Conservation (phyloP, 163 green algal species). For the Volvox carteri region DNA sequence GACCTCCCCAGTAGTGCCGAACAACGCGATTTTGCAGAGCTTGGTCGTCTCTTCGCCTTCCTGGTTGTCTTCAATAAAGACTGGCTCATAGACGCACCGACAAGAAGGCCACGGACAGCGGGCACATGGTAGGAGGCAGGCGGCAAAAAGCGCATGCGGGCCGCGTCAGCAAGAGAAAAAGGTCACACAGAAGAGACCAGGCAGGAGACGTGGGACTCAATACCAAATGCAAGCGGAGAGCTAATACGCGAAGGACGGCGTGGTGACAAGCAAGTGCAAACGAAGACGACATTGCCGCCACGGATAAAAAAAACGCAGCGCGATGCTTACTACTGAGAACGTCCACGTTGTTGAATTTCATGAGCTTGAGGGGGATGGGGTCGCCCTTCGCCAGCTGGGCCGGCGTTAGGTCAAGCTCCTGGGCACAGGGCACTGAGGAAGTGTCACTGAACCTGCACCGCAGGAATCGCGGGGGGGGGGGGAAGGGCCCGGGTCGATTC, state of each 20-base stretch:
- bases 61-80: conserved; percentile 75
- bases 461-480: background rate
- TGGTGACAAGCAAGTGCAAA: too few species aligned
- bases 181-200: too few species aligned
- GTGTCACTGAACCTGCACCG: conserved; percentile 39
- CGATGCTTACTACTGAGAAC: conserved; percentile 13
- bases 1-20: conserved; percentile 59
- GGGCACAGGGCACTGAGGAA: conserved; percentile 52
- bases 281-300: too few species aligned
- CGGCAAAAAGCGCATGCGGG: too few species aligned
- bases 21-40: conserved; percentile 66
- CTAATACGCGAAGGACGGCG: too few species aligned
- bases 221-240: too few species aligned
- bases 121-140: too few species aligned
- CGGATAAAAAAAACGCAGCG: too few species aligned
- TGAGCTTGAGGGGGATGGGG: conserved; percentile 68
- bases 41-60: conserved; percentile 65
- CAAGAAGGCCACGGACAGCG: too few species aligned
- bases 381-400: conserved; percentile 65
- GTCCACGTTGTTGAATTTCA: conserved; percentile 60
- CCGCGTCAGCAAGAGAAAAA: too few species aligned
- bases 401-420: conserved; percentile 66
- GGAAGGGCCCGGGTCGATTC: too few species aligned
- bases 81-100: conserved; percentile 35
- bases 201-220: too few species aligned